Percentiles rank a stretch among this genome's conserved stretches.
phyloP scores from a whole-genome alignment of 2,329 filamentous ascomycete genomes.

The Aschersonia sp. region DNA sequence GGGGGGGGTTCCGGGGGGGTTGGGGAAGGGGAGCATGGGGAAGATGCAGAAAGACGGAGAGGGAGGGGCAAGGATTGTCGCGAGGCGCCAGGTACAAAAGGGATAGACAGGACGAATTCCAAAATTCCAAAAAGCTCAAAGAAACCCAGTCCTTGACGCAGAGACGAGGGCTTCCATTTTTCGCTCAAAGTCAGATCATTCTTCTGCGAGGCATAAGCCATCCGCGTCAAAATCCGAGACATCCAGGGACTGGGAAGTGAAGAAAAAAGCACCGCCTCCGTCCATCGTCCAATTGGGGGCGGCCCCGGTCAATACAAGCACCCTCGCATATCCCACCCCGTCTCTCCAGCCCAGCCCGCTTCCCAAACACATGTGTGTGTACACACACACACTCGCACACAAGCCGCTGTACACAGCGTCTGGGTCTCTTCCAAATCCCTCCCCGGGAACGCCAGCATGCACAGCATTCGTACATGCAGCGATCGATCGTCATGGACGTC shows the following conservation, averaged over 20 bases:
- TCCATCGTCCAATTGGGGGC: not conserved
- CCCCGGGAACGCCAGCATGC: not conserved
- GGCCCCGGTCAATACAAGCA: not conserved
- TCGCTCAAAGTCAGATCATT: constrained; percentile 1
- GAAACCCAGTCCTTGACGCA: not conserved
- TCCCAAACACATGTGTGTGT: no score
- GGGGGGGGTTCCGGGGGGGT: no score
- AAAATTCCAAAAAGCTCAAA: not conserved
- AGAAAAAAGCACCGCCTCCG: not conserved
- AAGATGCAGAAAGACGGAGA: no score
- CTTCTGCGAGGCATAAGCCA: constrained; percentile 6
- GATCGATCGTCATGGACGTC: constrained; percentile 4
- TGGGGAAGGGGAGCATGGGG: no score
- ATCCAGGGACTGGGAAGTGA: constrained; percentile 6
- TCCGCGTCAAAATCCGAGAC: constrained; percentile 1
- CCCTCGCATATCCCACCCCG: not conserved
- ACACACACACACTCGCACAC: no score
- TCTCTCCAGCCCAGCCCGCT: no score
- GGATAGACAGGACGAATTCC: constrained; percentile 3
- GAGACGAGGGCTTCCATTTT: not conserved
- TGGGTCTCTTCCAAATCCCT: not conserved
- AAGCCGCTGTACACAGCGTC: no score
- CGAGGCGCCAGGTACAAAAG: constrained; percentile 1
- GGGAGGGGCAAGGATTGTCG: not conserved
- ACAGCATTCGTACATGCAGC: constrained; percentile 2